Conservation (phyloP, 2,329 filamentous ascomycete species). For the Dendryphion nanum region DNA sequence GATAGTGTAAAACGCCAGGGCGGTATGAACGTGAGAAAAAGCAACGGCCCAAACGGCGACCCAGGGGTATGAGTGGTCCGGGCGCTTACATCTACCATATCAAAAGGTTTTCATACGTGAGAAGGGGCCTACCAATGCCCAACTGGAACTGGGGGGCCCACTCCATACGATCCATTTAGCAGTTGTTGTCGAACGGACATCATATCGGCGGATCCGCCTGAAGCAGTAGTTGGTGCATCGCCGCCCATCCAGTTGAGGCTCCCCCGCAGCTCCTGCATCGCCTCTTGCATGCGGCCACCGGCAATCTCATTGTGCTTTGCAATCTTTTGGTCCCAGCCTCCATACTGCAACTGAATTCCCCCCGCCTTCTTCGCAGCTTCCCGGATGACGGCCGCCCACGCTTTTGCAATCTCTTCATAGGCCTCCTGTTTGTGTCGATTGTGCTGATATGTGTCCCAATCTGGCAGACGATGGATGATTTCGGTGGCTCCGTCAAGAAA, state of each 20-base stretch:
- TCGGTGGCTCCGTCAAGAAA: conserved; percentile 90
- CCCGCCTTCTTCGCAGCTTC: conserved; percentile 89
- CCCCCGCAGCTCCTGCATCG: conserved; percentile 72
- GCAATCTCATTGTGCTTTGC: conserved; percentile 85
- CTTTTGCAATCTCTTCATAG: conserved; percentile 92
- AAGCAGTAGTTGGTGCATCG: conserved; percentile 15
- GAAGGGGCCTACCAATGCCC: conserved; percentile 53
- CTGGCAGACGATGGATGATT: conserved; percentile 82
- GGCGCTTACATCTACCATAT: too few species aligned
- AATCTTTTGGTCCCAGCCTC: conserved; percentile 88
- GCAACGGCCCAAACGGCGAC: too few species aligned
- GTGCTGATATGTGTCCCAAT: conserved; percentile 87
- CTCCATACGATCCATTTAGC: conserved; percentile 56
- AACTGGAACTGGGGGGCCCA: conserved; percentile 54
- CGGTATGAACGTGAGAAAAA: too few species aligned
- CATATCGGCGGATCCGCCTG: conserved; percentile 23
- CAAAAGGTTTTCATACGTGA: too few species aligned
- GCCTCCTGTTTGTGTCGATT: conserved; percentile 92
- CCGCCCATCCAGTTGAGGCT: conserved; percentile 77
- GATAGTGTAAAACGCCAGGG: too few species aligned
- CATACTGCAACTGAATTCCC: conserved; percentile 84
- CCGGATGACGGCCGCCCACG: conserved; percentile 87
- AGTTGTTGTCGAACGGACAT: conserved; percentile 48
- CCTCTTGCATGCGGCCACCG: conserved; percentile 75
- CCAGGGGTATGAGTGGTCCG: too few species aligned